Evolutionary conservation across 1,284 basidiomycete genomes (phyloP), one percentile per base, ranked within the genome.

Genomic region (Chondrostereum purpureum): DNA sequence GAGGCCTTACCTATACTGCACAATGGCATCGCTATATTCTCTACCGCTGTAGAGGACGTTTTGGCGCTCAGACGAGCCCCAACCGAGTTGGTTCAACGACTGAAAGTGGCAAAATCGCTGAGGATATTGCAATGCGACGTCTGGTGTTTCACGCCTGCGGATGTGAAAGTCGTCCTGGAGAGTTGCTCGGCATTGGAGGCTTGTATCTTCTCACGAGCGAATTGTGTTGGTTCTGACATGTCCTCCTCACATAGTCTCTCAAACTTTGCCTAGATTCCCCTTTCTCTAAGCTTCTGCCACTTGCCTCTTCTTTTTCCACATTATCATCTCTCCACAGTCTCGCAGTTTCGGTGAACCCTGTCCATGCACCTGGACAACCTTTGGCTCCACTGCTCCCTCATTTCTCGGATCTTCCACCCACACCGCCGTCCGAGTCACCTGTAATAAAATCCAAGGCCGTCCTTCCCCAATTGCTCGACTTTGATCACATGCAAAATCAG

Each of bases 61-160:
- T 56, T 58, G 4, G 49, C 56, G 17, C 40, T 63, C 20, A 58
- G 55, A 38, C 52, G 55, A 13, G 47, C 66, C n/a, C 63, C 65
- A n/a, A 24, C 48, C 13, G 58, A 59, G 13, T 52, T 68, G 23
- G 45, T 60, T 17, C 52, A 55, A 22, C 42, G 47, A 22, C 48
- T 67, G 18, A 53, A 52, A 44, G 49, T 45, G 16, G 56, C 56
- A 37, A 53, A 49, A 27, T 48, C 43, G 34, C 51, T 67, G 45
- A 54, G 39, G 13, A 45, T 49, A n/a, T 55, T 67, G 34, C 57
- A 64, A 39, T 66, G 64, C 44, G 66, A 68, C 50, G 67, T 63
- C 61, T 67, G 66, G 66, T 47, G 57, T 1, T 65, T 63, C 51
- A 50, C 53, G n/a, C 49, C 58, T 33, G 51, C 59, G 19, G 61